phyloP scores from a whole-genome alignment of 345 rosid species.

The Populus nigra region DNA sequence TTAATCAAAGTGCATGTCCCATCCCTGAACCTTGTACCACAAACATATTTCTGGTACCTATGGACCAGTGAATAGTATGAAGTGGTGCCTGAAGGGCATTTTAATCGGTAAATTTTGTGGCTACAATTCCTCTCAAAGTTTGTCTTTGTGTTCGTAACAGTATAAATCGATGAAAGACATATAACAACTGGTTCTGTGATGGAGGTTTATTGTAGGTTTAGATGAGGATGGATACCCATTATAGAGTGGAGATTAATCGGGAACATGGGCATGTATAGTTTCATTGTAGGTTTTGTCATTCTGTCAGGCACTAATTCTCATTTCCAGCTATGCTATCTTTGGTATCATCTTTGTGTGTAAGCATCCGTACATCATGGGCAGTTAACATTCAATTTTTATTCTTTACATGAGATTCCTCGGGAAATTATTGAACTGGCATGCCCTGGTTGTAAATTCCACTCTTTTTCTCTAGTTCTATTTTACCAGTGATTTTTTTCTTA shows the following conservation, averaged over 20 bases:
- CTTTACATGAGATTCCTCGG: neutral
- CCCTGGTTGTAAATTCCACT: neutral
- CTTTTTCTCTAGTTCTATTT: neutral
- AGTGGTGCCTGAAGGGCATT: neutral
- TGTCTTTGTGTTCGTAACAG: neutral
- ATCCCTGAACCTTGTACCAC: neutral
- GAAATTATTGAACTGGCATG: neutral
- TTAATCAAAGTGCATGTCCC: neutral
- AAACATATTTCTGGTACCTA: neutral
- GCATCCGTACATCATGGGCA: neutral
- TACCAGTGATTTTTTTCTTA: neutral
- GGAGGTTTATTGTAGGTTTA: neutral
- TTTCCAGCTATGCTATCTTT: neutral
- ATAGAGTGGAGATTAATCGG: neutral
- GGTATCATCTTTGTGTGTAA: neutral
- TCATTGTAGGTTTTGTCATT: neutral
- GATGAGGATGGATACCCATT: neutral
- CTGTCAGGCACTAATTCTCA: neutral
- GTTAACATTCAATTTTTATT: neutral
- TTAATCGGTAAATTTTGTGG: neutral
- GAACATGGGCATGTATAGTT: neutral
- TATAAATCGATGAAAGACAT: neutral
- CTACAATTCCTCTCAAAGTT: neutral
- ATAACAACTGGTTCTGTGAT: neutral
- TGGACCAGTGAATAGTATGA: neutral